Base-by-base conservation (phyloP, 305 asterid species). In the Fraxinus platypoda region DNA sequence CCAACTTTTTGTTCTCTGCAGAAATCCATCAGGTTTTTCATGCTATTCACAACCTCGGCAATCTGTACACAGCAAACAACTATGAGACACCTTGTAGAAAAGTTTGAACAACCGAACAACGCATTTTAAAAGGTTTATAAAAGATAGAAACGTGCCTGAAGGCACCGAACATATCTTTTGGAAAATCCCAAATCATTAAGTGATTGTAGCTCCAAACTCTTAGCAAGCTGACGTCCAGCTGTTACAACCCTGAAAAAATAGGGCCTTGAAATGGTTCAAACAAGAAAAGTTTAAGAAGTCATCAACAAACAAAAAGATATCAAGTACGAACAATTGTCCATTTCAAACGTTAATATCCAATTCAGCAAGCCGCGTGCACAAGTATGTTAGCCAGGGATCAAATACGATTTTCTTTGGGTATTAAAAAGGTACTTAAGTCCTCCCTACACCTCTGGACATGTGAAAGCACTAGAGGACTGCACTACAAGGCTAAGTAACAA, bases 11-110 rank as follows among this genome's bases (percentile, higher is more conserved):
- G 93, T 17, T 86, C 91, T 80, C 89, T 88, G 91, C 98, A 89
- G 83, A 89, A 94, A 79, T 93, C 97, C 97, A 94, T 94, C 89
- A 96, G 85, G 85, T 93, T 98, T 87, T 93, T 96, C 98, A 92
- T 96, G 93, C 96, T 93, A 91, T 89, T 92, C 84, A 96, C 98
- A 57, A 96, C 99, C 89, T 96, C 98, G 57, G 99, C 92, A 82
- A 96, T 94, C 99, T 96, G 89, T 77, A 81, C 75, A 79, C 74
- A 78, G 57, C 81, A 85, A 64, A 80, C 21, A 54, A 78, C 66
- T 15, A 80, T 70, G 75, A 83, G 83, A 81, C 81, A 80, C 33
- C 59, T 62, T 7, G 54, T 38, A 25, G 71, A 21, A 82, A 62
- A 9, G 43, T n/a, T n/a, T 34, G 13, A 72, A 17, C 11, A 7